Conservation (phyloP, 2,329 filamentous ascomycete species). For the Gaeumannomyces sp. region DNA sequence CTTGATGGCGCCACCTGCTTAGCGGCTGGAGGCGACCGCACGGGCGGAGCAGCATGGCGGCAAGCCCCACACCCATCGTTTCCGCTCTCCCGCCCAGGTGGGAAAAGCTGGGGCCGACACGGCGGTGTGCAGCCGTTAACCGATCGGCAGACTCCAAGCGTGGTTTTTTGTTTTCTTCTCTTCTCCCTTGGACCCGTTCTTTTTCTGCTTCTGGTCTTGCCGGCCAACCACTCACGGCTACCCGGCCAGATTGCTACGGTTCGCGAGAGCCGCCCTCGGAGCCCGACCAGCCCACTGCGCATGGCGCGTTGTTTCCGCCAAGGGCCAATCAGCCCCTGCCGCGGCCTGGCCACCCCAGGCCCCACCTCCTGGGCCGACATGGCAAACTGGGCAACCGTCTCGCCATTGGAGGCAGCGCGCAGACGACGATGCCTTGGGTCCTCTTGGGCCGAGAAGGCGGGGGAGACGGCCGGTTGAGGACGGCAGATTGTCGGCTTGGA, state of each 20-base stretch:
- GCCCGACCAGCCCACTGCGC: no score
- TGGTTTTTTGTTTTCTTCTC: no score
- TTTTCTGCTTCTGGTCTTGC: no score
- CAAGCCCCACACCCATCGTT: background rate
- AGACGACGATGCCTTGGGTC: background rate
- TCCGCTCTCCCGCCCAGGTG: background rate
- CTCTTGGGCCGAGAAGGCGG: no score
- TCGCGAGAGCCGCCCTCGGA: no score
- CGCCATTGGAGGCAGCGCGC: background rate
- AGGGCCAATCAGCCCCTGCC: background rate
- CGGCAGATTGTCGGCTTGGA: no score
- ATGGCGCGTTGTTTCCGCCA: background rate
- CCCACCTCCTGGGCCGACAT: no score
- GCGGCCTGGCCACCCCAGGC: background rate
- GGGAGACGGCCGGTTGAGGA: no score
- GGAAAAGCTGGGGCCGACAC: conserved; percentile 1
- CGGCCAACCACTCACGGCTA: no score
- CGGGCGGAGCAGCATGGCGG: no score
- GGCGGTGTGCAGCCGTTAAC: background rate
- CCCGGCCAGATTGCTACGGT: no score
- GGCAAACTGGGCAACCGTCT: background rate
- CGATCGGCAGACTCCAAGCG: background rate
- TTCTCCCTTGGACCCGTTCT: no score
- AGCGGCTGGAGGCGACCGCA: background rate
- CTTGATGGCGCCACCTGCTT: background rate